These are phyloP conservation scores for Trifolium fragiferum DNA, from an alignment of 306 rosid genomes.

Conservation along the genomic window DNA sequence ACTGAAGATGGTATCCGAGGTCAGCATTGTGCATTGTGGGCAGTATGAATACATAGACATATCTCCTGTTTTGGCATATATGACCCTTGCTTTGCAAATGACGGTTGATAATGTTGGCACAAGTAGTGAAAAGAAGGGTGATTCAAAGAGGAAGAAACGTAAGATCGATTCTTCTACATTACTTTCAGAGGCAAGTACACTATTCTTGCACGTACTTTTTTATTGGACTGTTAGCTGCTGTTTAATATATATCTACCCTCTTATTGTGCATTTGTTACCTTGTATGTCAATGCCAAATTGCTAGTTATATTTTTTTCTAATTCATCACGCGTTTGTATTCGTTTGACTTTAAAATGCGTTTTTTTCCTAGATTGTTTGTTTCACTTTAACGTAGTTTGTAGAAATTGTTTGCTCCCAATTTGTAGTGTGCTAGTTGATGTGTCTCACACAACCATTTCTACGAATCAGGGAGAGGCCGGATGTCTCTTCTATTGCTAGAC, in stretches of 20 bases:
- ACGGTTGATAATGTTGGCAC: slow-evolving; percentile 56
- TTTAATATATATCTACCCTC: neutral
- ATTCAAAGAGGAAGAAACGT: slow-evolving; percentile 47
- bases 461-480: neutral
- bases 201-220: slow-evolving; percentile 19
- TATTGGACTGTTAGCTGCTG: neutral
- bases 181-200: slow-evolving; percentile 64
- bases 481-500: neutral
- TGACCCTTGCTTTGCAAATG: slow-evolving; percentile 71
- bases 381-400: neutral
- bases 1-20: slow-evolving; percentile 73
- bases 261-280: slow-evolving; percentile 6
- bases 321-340: slow-evolving; percentile 1
- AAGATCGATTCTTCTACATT: slow-evolving; percentile 51
- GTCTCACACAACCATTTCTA: neutral
- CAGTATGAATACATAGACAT: slow-evolving; percentile 61
- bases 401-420: neutral
- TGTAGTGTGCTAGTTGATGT: slow-evolving; percentile 2
- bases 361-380: slow-evolving; percentile 10
- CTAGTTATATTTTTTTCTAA: slow-evolving; percentile 10
- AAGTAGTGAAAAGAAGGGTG: slow-evolving; percentile 37
- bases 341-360: slow-evolving; percentile 3
- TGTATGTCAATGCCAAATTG: slow-evolving; percentile 10
- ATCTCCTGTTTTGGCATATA: slow-evolving; percentile 76
- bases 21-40: slow-evolving; percentile 70